Conservation (phyloP, 305 asterid genomes). For the Striga hermonthica region DNA sequence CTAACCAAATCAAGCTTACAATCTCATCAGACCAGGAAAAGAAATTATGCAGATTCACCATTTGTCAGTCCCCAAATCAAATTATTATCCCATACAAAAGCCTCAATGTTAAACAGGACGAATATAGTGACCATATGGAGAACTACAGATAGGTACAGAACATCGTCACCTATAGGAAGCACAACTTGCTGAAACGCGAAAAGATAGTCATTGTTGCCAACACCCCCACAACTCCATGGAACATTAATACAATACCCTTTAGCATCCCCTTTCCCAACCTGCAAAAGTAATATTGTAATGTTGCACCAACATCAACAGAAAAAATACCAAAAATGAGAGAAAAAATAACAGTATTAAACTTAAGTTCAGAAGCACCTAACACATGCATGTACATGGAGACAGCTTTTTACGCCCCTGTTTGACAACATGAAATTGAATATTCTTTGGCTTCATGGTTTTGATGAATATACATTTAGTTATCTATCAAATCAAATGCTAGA, state of each 20-base stretch:
- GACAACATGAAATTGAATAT: slow-evolving; percentile 20
- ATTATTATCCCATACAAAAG: slow-evolving; percentile 13
- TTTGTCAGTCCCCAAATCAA: slow-evolving; percentile 21
- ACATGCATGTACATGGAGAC: slow-evolving; percentile 24
- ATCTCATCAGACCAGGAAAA: slow-evolving; percentile 16
- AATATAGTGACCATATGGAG: slow-evolving; percentile 22
- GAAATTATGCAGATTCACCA: slow-evolving; percentile 6
- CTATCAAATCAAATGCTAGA: background rate
- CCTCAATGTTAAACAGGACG: slow-evolving; percentile 16
- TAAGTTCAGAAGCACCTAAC: slow-evolving; percentile 21
- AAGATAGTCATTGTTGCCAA: slow-evolving; percentile 90
- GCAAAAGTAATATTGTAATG: slow-evolving; percentile 32
- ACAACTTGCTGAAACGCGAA: slow-evolving; percentile 90
- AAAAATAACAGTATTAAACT: slow-evolving; percentile 1
- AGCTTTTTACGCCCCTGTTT: slow-evolving; percentile 23
- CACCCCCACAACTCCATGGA: slow-evolving; percentile 96
- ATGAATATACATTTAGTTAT: background rate
- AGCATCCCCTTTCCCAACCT: slow-evolving; percentile 92
- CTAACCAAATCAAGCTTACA: slow-evolving; percentile 18
- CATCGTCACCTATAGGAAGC: slow-evolving; percentile 78
- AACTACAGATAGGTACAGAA: slow-evolving; percentile 22
- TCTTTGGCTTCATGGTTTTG: slow-evolving; percentile 2
- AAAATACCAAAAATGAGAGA: slow-evolving; percentile 1
- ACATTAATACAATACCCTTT: slow-evolving; percentile 94
- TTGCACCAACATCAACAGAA: slow-evolving; percentile 16